These are phyloP conservation scores for Curvularia spicifera DNA, from an alignment of 2,329 filamentous ascomycete genomes.

Conservation along the genomic window DNA sequence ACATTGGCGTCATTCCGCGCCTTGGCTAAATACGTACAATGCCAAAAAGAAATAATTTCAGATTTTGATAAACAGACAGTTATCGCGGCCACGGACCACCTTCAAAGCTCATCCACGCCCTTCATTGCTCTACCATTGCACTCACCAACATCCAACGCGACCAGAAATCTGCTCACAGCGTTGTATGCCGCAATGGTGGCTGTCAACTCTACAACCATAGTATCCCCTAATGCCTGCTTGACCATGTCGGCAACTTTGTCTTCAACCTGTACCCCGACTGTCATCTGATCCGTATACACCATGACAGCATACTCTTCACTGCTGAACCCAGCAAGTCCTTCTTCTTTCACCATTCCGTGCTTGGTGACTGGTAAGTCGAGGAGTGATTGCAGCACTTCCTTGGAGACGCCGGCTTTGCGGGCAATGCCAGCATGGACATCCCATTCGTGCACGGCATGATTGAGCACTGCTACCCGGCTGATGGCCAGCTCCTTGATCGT, in stretches of 20 bases:
- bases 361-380: slow-evolving; percentile 28
- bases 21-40: background rate
- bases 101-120: slow-evolving; percentile 37
- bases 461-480: slow-evolving; percentile 80
- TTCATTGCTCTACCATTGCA: slow-evolving; percentile 47
- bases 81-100: background rate
- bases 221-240: slow-evolving; percentile 67
- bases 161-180: slow-evolving; percentile 81
- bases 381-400: slow-evolving; percentile 61
- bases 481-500: slow-evolving; percentile 77
- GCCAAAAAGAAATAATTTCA: background rate
- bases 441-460: slow-evolving; percentile 88
- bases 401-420: slow-evolving; percentile 64
- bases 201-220: slow-evolving; percentile 80
- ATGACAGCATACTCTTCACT: slow-evolving; percentile 69
- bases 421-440: slow-evolving; percentile 74
- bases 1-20: slow-evolving; percentile 22
- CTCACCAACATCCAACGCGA: slow-evolving; percentile 73
- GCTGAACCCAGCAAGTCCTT: slow-evolving; percentile 49
- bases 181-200: slow-evolving; percentile 82
- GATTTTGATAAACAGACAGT: background rate
- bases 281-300: slow-evolving; percentile 84
- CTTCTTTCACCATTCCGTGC: slow-evolving; percentile 21
- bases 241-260: slow-evolving; percentile 71
- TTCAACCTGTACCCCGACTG: slow-evolving; percentile 70